These are phyloP conservation scores for Warburgia ugandensis DNA, from an alignment of 164 flowering plant species.

Conservation along the genomic window DNA sequence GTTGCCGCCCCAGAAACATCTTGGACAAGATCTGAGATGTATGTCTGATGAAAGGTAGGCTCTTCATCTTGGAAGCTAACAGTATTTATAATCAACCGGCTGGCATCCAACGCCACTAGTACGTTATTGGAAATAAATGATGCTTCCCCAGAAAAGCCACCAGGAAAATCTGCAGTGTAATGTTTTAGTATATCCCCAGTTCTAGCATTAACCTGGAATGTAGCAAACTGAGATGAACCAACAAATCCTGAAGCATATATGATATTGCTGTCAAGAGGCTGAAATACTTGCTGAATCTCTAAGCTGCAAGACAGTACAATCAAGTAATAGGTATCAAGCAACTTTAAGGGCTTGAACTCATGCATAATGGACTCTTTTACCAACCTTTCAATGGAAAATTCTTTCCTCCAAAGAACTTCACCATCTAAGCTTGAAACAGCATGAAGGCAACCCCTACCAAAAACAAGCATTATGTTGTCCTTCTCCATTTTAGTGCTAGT, in stretches of 20 bases:
- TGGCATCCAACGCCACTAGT: slow-evolving; percentile 59
- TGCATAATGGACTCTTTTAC: background rate
- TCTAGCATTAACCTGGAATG: slow-evolving; percentile 43
- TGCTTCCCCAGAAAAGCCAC: slow-evolving; percentile 59
- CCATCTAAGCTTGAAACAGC: slow-evolving; percentile 91
- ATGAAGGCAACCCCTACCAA: slow-evolving; percentile 61
- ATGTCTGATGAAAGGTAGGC: slow-evolving; percentile 36
- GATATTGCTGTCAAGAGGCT: slow-evolving; percentile 43
- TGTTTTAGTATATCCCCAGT: slow-evolving; percentile 70
- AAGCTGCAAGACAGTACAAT: slow-evolving; percentile 38
- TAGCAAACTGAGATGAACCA: slow-evolving; percentile 44
- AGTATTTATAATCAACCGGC: slow-evolving; percentile 41
- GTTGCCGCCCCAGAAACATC: slow-evolving; percentile 44
- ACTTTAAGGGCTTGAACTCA: background rate
- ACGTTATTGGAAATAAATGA: slow-evolving; percentile 44
- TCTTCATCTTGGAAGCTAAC: slow-evolving; percentile 42
- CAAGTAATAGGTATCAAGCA: slow-evolving; percentile 1
- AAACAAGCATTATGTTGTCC: slow-evolving; percentile 58
- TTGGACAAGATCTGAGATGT: slow-evolving; percentile 46
- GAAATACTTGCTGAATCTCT: slow-evolving; percentile 56
- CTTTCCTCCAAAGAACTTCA: slow-evolving; percentile 68
- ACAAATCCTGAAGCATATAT: slow-evolving; percentile 58
- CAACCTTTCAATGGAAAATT: slow-evolving; percentile 63
- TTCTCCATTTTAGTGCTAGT: slow-evolving; percentile 46
- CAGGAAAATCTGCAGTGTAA: slow-evolving; percentile 37